Evolutionary conservation across 768 basidiomycete genomes (phyloP).

Genomic region (Leucocoprinus sp.): DNA sequence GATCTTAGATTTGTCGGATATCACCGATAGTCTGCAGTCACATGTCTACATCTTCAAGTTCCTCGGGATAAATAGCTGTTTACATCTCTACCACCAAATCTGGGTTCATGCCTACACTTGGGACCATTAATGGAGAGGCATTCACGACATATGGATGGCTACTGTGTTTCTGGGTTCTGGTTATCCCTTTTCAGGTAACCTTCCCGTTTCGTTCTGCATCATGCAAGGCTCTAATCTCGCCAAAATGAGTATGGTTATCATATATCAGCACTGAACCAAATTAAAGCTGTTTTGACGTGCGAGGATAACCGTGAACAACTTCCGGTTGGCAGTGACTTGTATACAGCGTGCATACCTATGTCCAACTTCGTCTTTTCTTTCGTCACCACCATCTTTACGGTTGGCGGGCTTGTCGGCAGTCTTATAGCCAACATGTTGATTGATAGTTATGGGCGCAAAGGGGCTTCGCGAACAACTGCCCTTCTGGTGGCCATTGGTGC

Average conservation of each 20-base stretch:
- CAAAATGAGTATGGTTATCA: conserved; percentile 76
- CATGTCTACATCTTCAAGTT: no score
- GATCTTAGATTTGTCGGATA: conserved; percentile 1
- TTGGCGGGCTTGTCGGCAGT: conserved; percentile 82
- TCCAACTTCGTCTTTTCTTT: conserved; percentile 68
- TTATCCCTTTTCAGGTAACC: conserved; percentile 48
- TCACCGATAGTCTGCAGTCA: not conserved
- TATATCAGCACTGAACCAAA: conserved; percentile 85
- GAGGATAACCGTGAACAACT: conserved; percentile 23
- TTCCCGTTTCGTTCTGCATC: conserved; percentile 15
- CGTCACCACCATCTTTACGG: conserved; percentile 79
- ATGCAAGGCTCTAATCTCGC: not conserved
- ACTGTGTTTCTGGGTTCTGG: conserved; percentile 61
- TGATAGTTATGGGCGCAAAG: conserved; percentile 65
- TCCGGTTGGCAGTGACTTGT: conserved; percentile 23
- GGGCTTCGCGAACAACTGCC: conserved; percentile 54
- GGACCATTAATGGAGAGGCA: conserved; percentile 14
- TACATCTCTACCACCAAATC: no score
- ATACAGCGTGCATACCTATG: conserved; percentile 78
- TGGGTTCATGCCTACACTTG: conserved; percentile 12
- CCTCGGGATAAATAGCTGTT: no score
- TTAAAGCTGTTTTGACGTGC: conserved; percentile 74
- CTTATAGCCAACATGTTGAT: conserved; percentile 57
- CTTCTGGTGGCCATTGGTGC: conserved; percentile 50
- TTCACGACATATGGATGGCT: conserved; percentile 59